Percentiles rank a stretch among this genome's conserved stretches.
phyloP scores from a whole-genome alignment of 176 grass and related monocot species.

The Secale cereale region DNA sequence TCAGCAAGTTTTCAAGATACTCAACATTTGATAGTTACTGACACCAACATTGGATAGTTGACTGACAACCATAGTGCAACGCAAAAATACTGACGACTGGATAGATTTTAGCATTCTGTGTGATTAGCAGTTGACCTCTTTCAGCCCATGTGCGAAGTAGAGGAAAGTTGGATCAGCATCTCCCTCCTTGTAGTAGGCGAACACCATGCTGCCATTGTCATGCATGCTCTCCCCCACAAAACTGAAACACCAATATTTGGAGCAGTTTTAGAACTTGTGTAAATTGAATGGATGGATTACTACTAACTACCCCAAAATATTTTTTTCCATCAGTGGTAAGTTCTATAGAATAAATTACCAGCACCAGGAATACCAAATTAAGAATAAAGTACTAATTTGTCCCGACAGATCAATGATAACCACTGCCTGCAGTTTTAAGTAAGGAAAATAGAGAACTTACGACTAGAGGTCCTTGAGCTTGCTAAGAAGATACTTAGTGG shows the following conservation, averaged over 20 bases:
- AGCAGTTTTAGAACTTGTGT: neutral
- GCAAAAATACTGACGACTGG: slow-evolving; percentile 16
- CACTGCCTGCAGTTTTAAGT: no score
- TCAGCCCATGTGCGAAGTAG: slow-evolving; percentile 69
- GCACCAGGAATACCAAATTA: neutral
- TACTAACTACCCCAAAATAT: neutral
- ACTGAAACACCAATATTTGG: slow-evolving; percentile 15
- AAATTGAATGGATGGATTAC: neutral
- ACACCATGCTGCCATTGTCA: slow-evolving; percentile 61
- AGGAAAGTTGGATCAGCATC: slow-evolving; percentile 72
- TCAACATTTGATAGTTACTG: slow-evolving; percentile 5
- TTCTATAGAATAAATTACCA: neutral
- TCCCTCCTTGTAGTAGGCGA: slow-evolving; percentile 89
- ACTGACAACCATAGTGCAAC: slow-evolving; percentile 20
- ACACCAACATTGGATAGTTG: neutral
- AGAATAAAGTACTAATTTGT: neutral
- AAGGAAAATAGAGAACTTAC: slow-evolving; percentile 42
- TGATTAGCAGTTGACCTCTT: slow-evolving; percentile 84
- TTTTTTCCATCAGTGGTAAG: neutral
- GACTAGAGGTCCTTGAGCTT: slow-evolving; percentile 92
- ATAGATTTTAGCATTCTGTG: neutral
- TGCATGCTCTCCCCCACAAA: slow-evolving; percentile 98
- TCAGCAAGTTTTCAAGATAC: neutral
- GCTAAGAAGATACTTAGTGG: slow-evolving; percentile 77
- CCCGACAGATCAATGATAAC: neutral